Evolutionary conservation across 768 basidiomycete species (phyloP).

Genomic region (Leccinum sublutescens): DNA sequence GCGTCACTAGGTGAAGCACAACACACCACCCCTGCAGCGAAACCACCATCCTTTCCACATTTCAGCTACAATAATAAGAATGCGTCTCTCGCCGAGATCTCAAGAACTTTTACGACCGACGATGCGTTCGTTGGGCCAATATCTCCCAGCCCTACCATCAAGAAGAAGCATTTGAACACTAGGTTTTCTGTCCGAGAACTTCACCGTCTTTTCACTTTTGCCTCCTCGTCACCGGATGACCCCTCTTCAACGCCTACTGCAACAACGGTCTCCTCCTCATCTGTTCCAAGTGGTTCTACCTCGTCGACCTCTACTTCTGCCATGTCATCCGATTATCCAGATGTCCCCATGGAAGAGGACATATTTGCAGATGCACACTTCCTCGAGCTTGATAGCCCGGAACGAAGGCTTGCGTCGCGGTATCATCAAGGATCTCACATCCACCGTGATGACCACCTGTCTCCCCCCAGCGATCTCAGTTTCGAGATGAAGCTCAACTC

Average conservation of each 20-base stretch:
- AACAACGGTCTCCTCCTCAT: background rate
- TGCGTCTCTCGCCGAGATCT: constrained; percentile 17
- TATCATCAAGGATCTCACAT: constrained; percentile 5
- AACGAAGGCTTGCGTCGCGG: constrained; percentile 15
- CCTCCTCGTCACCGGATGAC: constrained; percentile 22
- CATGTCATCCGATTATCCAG: constrained; percentile 13
- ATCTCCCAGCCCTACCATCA: constrained; percentile 37
- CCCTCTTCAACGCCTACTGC: constrained; percentile 3
- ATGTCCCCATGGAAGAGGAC: constrained; percentile 21
- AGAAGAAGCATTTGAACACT: constrained; percentile 19
- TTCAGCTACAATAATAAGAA: constrained; percentile 27
- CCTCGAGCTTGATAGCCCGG: constrained; percentile 19
- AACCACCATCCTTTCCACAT: constrained; percentile 10
- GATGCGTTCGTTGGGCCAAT: constrained; percentile 23
- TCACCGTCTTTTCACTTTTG: constrained; percentile 32
- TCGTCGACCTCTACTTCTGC: constrained; percentile 14
- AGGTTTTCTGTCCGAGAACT: constrained; percentile 39
- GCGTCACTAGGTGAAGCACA: constrained; percentile 20
- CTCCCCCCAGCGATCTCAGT: constrained; percentile 38
- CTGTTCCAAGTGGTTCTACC: background rate
- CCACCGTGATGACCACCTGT: background rate
- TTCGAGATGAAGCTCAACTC: constrained; percentile 72
- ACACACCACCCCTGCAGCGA: constrained; percentile 1
- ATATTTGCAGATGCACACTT: constrained; percentile 13
- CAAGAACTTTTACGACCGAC: constrained; percentile 10